Evolutionary conservation across 306 rosid species (phyloP).

Genomic region (Prunus davidiana): DNA sequence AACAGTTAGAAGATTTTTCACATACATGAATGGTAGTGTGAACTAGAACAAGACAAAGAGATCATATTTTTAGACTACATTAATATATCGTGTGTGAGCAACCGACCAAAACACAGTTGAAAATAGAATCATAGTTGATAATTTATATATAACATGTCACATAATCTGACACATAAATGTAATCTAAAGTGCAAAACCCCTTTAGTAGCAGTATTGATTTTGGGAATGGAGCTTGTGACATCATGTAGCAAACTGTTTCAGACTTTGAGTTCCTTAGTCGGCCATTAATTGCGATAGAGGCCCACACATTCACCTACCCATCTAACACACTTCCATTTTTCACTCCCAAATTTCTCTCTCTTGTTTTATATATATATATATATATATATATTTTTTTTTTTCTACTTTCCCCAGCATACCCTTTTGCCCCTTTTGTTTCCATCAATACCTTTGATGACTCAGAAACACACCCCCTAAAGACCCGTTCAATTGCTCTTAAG

Average conservation of each 20-base stretch:
- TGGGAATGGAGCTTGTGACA: not conserved
- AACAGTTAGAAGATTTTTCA: too few species aligned
- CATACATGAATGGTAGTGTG: too few species aligned
- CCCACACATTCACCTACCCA: constrained; percentile 65
- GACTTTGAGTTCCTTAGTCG: constrained; percentile 31
- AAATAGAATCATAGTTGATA: not conserved
- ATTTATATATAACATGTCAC: not conserved
- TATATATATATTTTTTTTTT: too few species aligned
- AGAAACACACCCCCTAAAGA: constrained; percentile 36
- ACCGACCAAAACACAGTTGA: too few species aligned
- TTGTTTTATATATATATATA: not conserved
- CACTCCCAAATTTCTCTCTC: constrained; percentile 10
- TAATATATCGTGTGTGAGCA: too few species aligned
- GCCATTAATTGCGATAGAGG: constrained; percentile 42
- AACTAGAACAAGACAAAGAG: too few species aligned
- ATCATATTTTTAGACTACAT: too few species aligned
- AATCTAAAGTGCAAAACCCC: too few species aligned
- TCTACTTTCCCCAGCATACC: constrained; percentile 2
- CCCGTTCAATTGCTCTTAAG: constrained; percentile 30
- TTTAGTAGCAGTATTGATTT: not conserved
- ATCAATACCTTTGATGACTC: constrained; percentile 24
- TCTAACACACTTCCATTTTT: constrained; percentile 28
- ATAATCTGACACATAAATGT: too few species aligned
- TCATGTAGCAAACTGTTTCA: too few species aligned
- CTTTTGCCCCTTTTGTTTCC: constrained; percentile 8